Percentiles rank a stretch among this genome's conserved stretches.
phyloP scores from a whole-genome alignment of 176 grass and related monocot genomes.

The Paspalum notatum region DNA sequence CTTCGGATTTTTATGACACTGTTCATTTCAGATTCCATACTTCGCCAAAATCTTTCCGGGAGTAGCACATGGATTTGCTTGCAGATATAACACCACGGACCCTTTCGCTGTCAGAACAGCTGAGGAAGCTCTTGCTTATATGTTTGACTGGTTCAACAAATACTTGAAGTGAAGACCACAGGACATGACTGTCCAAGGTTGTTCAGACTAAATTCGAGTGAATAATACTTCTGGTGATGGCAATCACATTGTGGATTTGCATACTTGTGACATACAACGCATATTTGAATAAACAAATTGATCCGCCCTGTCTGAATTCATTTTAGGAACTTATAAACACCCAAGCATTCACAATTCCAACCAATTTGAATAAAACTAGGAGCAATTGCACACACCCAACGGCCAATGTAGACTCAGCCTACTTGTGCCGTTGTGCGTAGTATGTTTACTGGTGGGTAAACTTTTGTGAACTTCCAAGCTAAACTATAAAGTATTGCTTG shows the following conservation, averaged over 20 bases:
- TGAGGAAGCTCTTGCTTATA: conserved; percentile 34
- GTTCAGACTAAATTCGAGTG: not conserved
- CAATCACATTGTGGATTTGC: not conserved
- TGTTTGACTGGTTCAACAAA: conserved; percentile 47
- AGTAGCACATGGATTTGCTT: conserved; percentile 41
- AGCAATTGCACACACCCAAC: no score
- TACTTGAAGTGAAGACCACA: conserved; percentile 33
- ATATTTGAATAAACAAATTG: not conserved
- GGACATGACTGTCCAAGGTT: not conserved
- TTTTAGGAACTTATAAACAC: not conserved
- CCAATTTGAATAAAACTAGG: no score
- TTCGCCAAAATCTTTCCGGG: conserved; percentile 40
- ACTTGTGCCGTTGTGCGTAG: no score
- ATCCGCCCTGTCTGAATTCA: not conserved
- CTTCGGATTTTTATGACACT: not conserved
- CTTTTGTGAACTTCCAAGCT: no score
- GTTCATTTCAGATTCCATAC: conserved; percentile 38
- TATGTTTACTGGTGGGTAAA: no score
- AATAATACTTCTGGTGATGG: no score
- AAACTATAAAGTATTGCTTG: no score
- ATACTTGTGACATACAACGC: not conserved
- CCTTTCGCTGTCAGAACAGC: conserved; percentile 32
- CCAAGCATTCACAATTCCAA: not conserved
- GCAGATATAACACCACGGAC: conserved; percentile 34
- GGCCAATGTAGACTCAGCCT: no score